Evolutionary conservation across 345 rosid genomes (phyloP).

Genomic region (Corchorus capsularis): DNA sequence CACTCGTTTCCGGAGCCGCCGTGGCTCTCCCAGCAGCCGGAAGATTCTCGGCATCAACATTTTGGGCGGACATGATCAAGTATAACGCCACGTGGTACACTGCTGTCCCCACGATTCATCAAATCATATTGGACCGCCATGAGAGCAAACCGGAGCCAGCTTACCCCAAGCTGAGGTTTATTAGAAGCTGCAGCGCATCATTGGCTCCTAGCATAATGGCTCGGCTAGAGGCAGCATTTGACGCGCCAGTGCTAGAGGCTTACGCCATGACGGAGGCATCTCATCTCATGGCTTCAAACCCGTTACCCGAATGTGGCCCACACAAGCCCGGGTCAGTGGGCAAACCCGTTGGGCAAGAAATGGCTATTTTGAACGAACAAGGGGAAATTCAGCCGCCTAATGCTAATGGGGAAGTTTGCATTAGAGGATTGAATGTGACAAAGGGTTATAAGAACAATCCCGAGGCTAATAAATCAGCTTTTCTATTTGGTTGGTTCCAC

Average conservation of each 20-base stretch:
- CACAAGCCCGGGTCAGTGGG: conserved; percentile 78
- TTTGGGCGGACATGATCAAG: conserved; percentile 60
- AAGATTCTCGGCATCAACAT: conserved; percentile 66
- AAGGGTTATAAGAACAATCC: conserved; percentile 90
- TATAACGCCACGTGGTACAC: conserved; percentile 73
- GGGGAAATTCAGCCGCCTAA: conserved; percentile 45
- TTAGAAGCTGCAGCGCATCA: conserved; percentile 77
- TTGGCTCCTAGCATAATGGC: conserved; percentile 60
- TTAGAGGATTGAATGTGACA: conserved; percentile 90
- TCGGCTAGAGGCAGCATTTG: conserved; percentile 58
- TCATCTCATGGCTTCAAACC: conserved; percentile 72
- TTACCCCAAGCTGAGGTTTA: conserved; percentile 59
- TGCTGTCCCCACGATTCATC: conserved; percentile 75
- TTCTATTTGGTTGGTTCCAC: conserved; percentile 91
- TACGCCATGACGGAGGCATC: conserved; percentile 82
- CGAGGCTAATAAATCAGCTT: conserved; percentile 79
- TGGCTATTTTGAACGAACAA: conserved; percentile 53
- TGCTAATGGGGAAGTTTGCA: conserved; percentile 60
- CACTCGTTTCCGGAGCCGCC: conserved; percentile 59
- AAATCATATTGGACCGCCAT: conserved; percentile 67
- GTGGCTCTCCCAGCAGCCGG: conserved; percentile 63
- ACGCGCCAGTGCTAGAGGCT: conserved; percentile 77
- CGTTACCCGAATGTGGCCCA: conserved; percentile 54
- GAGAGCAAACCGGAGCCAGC: conserved; percentile 51
- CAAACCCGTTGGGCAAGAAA: conserved; percentile 62